Percentiles rank a stretch among this genome's conserved stretches.
Evolutionary conservation across 345 rosid genomes (phyloP).

Genomic region (Melastoma malabathricum): DNA sequence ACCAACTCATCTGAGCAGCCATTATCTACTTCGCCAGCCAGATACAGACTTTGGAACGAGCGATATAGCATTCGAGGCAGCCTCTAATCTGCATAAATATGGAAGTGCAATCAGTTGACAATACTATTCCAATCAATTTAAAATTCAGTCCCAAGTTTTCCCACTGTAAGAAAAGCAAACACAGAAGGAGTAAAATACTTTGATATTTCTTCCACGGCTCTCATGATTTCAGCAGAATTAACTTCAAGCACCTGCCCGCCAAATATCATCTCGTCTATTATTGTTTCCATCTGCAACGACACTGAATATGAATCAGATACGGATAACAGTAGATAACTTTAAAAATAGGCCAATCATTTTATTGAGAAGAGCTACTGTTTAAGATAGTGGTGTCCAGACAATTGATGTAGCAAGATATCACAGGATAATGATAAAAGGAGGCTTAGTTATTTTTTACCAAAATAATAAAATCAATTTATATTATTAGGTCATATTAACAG

Average conservation of each 20-base stretch:
- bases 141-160: not conserved
- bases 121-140: not conserved
- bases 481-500: too few relatives aligned
- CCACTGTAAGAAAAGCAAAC: conserved; percentile 10
- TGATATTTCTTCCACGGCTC: conserved; percentile 76
- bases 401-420: too few relatives aligned
- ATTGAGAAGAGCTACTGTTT: too few relatives aligned
- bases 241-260: conserved; percentile 96
- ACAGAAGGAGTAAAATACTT: conserved; percentile 23
- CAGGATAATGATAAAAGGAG: too few relatives aligned
- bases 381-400: too few relatives aligned
- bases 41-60: conserved; percentile 68
- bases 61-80: conserved; percentile 53
- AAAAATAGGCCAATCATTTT: not conserved
- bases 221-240: conserved; percentile 66
- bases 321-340: conserved; percentile 1
- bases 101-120: not conserved
- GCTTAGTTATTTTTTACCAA: too few relatives aligned
- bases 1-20: not conserved
- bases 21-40: conserved; percentile 49
- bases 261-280: conserved; percentile 72
- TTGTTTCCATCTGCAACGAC: conserved; percentile 52
- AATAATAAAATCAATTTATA: too few relatives aligned
- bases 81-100: conserved; percentile 52
- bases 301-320: too few relatives aligned